Percentiles rank a stretch among this genome's conserved stretches.
Conservation (phyloP, 148 eudicot genomes). For the Euryodendron excelsum region DNA sequence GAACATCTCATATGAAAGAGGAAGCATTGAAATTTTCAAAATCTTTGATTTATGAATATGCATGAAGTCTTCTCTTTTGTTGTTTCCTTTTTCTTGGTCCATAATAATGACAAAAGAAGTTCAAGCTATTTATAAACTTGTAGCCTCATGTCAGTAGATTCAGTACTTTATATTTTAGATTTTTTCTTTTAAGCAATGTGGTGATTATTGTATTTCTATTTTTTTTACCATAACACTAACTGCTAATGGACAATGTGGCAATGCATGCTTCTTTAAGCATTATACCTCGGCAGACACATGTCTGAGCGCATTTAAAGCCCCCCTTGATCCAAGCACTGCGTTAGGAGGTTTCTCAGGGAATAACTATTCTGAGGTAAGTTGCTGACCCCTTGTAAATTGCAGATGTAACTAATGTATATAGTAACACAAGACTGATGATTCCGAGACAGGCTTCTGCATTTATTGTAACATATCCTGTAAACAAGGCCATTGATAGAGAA, state of each 20-base stretch:
- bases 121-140: too few relatives aligned
- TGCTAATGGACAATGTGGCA: not conserved
- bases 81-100: not conserved
- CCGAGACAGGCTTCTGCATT: constrained; percentile 88
- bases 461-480: constrained; percentile 91
- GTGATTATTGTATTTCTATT: not conserved
- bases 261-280: constrained; percentile 49
- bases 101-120: not conserved
- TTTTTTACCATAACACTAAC: constrained; percentile 8
- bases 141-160: not conserved
- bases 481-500: constrained; percentile 78
- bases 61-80: too few relatives aligned
- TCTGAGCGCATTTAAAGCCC: constrained; percentile 92
- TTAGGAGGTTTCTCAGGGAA: constrained; percentile 91
- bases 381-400: constrained; percentile 11
- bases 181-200: not conserved
- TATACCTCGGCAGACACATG: constrained; percentile 72
- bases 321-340: constrained; percentile 95
- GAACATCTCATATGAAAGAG: not conserved
- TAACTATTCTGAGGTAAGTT: constrained; percentile 84
- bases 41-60: too few relatives aligned
- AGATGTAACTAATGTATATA: constrained; percentile 4
- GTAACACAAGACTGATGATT: constrained; percentile 21
- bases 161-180: not conserved
- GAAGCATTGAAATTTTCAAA: not conserved